Conservation (phyloP, 179 eudicot genomes). For the Pouteria campechiana region DNA sequence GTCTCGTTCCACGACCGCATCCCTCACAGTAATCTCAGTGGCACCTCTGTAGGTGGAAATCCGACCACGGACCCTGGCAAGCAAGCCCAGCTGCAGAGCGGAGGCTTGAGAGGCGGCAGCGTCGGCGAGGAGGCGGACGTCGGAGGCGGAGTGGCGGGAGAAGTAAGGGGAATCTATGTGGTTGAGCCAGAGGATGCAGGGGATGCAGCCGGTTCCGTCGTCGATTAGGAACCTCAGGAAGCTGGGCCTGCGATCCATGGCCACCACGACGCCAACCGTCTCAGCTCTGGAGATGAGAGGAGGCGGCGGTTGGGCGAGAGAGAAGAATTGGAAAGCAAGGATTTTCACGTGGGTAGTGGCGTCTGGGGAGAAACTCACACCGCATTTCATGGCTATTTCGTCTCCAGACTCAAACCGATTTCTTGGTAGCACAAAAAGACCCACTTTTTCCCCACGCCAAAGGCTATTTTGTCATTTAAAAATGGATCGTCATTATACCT, state of each 20-base stretch:
- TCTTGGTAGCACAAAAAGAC: too few species aligned
- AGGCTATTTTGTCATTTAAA: too few species aligned
- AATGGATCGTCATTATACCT: too few species aligned
- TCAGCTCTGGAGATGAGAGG: conserved; percentile 43
- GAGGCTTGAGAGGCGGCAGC: conserved; percentile 18
- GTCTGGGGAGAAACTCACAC: too few species aligned
- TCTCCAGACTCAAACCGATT: too few species aligned
- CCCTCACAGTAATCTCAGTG: conserved; percentile 71
- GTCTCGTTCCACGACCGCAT: conserved; percentile 59
- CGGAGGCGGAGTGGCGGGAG: conserved; percentile 46
- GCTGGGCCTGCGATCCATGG: conserved; percentile 50
- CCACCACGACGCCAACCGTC: conserved; percentile 49
- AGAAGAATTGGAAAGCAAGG: conserved; percentile 43
- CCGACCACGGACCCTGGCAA: conserved; percentile 62
- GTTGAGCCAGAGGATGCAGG: conserved; percentile 80
- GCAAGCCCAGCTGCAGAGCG: conserved; percentile 32
- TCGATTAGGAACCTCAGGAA: conserved; percentile 63
- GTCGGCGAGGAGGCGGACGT: conserved; percentile 51
- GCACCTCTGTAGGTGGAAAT: conserved; percentile 43
- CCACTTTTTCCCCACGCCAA: too few species aligned
- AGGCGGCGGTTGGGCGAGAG: conserved; percentile 22
- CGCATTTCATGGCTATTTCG: too few species aligned
- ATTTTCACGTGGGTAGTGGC: conserved; percentile 47
- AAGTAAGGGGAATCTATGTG: conserved; percentile 56
- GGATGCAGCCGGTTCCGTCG: conserved; percentile 69